These are phyloP conservation scores for Xylaria flabelliformis DNA, from an alignment of 495 filamentous ascomycete species.

Conservation along the genomic window DNA sequence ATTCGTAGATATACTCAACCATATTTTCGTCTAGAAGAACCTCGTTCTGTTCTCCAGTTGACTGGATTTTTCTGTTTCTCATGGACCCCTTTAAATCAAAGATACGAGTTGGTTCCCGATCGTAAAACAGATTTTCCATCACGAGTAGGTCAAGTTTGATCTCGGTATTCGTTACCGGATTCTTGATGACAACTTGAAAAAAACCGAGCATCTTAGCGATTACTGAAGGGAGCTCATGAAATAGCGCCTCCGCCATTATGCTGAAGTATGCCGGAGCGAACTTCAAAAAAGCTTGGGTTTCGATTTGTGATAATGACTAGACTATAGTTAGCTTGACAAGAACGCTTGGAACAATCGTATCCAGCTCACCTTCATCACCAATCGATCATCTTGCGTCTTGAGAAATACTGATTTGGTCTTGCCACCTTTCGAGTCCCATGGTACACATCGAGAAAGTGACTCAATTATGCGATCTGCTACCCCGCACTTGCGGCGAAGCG, in stretches of 20 bases:
- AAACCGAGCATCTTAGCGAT: slow-evolving; percentile 99
- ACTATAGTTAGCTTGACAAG: slow-evolving; percentile 24
- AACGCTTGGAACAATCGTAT: neutral
- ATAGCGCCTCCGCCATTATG: slow-evolving; percentile 94
- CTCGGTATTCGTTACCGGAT: slow-evolving; percentile 87
- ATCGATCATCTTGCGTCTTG: slow-evolving; percentile 93
- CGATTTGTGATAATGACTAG: slow-evolving; percentile 80
- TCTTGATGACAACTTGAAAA: slow-evolving; percentile 96
- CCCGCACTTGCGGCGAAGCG: slow-evolving; percentile 88
- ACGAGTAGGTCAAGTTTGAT: slow-evolving; percentile 93
- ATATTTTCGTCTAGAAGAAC: slow-evolving; percentile 98
- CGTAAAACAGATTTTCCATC: slow-evolving; percentile 99
- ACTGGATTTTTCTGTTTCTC: slow-evolving; percentile 95
- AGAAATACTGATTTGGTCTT: slow-evolving; percentile 99
- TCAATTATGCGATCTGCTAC: slow-evolving; percentile 93
- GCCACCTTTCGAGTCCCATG: slow-evolving; percentile 98
- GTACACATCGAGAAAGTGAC: slow-evolving; percentile 90
- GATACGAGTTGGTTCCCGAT: slow-evolving; percentile 86
- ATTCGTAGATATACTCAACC: slow-evolving; percentile 99
- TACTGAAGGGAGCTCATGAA: slow-evolving; percentile 93
- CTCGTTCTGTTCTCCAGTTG: slow-evolving; percentile 93
- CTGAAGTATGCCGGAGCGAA: slow-evolving; percentile 97
- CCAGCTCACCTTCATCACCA: slow-evolving; percentile 73
- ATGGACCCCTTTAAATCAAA: slow-evolving; percentile 99
- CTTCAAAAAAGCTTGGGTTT: slow-evolving; percentile 90